phyloP scores from a whole-genome alignment of 257 asterid genomes.

The Solanum pennellii region DNA sequence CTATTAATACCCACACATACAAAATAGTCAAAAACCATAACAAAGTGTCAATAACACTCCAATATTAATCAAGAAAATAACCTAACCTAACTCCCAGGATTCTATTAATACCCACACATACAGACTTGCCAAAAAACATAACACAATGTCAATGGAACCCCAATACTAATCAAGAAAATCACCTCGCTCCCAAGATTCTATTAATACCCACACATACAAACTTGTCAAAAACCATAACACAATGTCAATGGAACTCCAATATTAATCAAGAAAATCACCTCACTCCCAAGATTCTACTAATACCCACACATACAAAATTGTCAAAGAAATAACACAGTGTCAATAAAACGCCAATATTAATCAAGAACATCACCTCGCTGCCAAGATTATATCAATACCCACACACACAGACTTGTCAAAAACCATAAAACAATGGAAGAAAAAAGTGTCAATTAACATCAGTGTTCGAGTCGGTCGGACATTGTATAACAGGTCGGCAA shows the following conservation, averaged over 20 bases:
- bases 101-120: background rate
- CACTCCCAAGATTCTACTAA: no score
- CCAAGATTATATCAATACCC: background rate
- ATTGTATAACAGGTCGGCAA: background rate
- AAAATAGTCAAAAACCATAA: no score
- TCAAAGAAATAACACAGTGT: no score
- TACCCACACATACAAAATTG: no score
- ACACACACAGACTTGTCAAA: background rate
- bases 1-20: no score
- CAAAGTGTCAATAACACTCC: no score
- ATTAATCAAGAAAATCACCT: no score
- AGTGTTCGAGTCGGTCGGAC: background rate
- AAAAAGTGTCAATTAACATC: background rate
- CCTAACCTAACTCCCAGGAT: background rate
- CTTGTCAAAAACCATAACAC: no score
- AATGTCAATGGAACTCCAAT: no score
- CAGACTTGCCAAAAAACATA: background rate
- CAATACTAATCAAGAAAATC: background rate
- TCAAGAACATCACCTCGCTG: background rate
- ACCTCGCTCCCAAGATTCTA: background rate
- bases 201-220: background rate
- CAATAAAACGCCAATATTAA: no score
- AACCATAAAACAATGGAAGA: background rate
- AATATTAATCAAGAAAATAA: background rate
- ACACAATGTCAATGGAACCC: background rate